These are phyloP conservation scores for Arthrinium puccinioides DNA, from an alignment of 2,329 filamentous ascomycete species.

Conservation along the genomic window DNA sequence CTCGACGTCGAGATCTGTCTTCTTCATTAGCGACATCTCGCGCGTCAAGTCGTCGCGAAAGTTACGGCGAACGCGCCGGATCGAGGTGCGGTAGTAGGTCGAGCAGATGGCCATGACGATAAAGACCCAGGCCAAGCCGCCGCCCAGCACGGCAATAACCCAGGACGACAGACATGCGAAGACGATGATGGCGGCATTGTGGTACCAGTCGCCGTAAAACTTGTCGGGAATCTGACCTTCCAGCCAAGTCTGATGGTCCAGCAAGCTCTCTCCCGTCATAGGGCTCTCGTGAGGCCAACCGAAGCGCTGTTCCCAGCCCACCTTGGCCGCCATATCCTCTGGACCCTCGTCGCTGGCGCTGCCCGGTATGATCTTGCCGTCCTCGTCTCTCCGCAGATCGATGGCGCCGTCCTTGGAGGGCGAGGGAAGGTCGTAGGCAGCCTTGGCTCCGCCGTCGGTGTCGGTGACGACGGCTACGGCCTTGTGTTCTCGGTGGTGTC, in stretches of 20 bases:
- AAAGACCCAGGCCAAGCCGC: constrained; percentile 87
- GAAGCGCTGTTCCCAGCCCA: constrained; percentile 86
- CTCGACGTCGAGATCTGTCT: constrained; percentile 83
- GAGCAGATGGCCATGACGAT: constrained; percentile 87
- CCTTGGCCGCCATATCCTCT: constrained; percentile 43
- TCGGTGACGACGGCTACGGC: constrained; percentile 72
- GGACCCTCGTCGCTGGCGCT: constrained; percentile 47
- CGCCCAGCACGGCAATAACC: constrained; percentile 82
- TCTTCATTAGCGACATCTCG: constrained; percentile 72
- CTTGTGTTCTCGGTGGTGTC: constrained; percentile 52
- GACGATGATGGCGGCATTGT: constrained; percentile 89
- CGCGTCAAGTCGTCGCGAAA: constrained; percentile 91
- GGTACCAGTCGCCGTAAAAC: constrained; percentile 97
- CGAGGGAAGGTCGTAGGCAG: constrained; percentile 70
- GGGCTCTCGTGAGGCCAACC: constrained; percentile 57
- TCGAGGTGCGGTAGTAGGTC: constrained; percentile 94
- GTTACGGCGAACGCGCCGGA: constrained; percentile 88
- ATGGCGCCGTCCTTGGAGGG: constrained; percentile 65
- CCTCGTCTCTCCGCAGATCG: constrained; percentile 40
- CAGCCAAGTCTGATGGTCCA: constrained; percentile 83
- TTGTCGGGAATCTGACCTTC: constrained; percentile 81
- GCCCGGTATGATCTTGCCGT: constrained; percentile 40
- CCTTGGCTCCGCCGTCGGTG: constrained; percentile 61
- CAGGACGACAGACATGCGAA: constrained; percentile 89
- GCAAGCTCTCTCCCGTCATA: constrained; percentile 57